Base-by-base conservation (phyloP, 495 filamentous ascomycete species). In the Staphylotrichum longicolle region DNA sequence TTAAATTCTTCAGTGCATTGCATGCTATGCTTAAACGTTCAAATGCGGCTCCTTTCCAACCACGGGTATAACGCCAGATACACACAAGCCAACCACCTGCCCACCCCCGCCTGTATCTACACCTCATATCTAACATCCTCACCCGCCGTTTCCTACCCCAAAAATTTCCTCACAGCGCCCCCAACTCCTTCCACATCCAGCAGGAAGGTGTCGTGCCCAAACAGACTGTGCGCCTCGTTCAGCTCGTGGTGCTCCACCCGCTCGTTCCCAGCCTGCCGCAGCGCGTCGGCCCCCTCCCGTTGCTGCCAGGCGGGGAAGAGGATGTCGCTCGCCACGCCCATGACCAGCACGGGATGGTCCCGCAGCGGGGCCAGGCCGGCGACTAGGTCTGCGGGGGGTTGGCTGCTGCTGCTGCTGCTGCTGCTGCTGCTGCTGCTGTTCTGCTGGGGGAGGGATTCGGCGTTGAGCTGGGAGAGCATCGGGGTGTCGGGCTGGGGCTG, bases 221-320 rank as follows among this genome's bases (percentile, higher is more conserved):
- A 99, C 61, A 96, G 65, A 55, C 91, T 96, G 61, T 90, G 79
- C 73, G 96, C 92, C 75, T 96, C 91, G 45, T 91, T 94, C 34
- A 98, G 76, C 72, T 99, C 95, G 8, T 91, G 82, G 76, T 99
- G 91, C 56, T 85, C 86, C 2, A 98, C 91, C 9, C 76, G 84
- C 57, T 80, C 75, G 66, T 96, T 98, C 3, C 95, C 94, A 0
- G 82, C 81, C 35, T 79, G 80, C 56, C 85, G 82, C 64, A 99
- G 75, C 1, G 95, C 88, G 68, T 91, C 85, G 3, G 94, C 95
- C 63, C 98, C 86, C 74, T 99, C 94, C 42, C 90, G 84, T 78
- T 99, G 94, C 75, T 99, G 94, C 93, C 94, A 99, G 2, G 95
- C 91, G 2, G 94, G 94, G 77, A 99, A 99, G 42, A 99, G 77